Evolutionary conservation across 805 yeast genomes (phyloP), one percentile per base, ranked within the genome.

Genomic region (Candida palmyrensis): DNA sequence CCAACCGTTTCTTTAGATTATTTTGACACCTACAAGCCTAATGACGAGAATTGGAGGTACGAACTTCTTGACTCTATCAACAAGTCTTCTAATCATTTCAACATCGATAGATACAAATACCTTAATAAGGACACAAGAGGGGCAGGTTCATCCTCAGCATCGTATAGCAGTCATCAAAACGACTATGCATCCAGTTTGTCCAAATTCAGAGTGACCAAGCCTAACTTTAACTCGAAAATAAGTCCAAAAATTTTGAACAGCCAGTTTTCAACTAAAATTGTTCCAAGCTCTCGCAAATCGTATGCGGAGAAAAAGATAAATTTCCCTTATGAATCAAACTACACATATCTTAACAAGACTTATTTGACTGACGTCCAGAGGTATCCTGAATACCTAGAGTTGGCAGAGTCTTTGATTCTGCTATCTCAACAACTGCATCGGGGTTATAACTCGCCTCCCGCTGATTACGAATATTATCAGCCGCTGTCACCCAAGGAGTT

Each of bases 261-360:
- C 11, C 51, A 41, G 33, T 25, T 18, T 25, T 27, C 17, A 25
- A 32, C 9, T n/a, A 28, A 17, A 27, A 35, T 13, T 30, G 40
- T 9, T 18, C 32, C 44, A 23, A 53, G 45, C 13, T 36, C 13
- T 45, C 45, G 2, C 39, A 46, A 31, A 30, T 24, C 42, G 22
- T 42, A 44, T 27, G 31, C 39, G 17, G 66, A 58, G 38, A 50
- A 59, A 33, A 64, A 63, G 40, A 59, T 65, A 36, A 68, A 72
- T 47, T 73, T 71, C 45, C 79, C 79, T 3, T 73, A 67, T 49
- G 73, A 72, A 42, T 66, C 70, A 17, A 71, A 73, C 43, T 72
- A 73, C 47, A 66, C 74, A 12, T 71, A 71, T 45, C 66, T 71
- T 47, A 58, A 62, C 36, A 47, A 62, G 32, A 72, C 77, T 2